A percentile compares a stretch with the other conserved stretches of the same genome.
Evolutionary conservation across 148 eudicot genomes (phyloP).

Genomic region (Rhododendron simsii): DNA sequence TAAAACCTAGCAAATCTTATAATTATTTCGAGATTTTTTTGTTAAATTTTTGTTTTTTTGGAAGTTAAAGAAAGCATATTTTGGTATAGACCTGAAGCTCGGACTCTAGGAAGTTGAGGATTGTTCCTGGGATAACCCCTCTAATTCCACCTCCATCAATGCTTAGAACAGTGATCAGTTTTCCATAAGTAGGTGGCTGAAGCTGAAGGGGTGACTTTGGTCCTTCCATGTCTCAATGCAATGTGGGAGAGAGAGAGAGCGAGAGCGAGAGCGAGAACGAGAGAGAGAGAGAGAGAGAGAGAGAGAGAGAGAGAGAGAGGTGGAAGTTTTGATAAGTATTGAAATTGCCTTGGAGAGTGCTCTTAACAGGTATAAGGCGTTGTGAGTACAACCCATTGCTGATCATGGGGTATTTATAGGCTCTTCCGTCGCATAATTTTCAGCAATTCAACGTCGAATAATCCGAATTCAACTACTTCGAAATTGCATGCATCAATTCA

Average conservation of each 20-base stretch:
- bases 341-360: background rate
- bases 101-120: conserved; percentile 12
- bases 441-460: background rate
- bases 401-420: conserved; percentile 1
- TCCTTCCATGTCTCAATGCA: background rate
- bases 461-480: background rate
- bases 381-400: background rate
- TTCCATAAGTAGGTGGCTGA: conserved; percentile 19
- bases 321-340: background rate
- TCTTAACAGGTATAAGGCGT: background rate
- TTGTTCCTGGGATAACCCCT: conserved; percentile 20
- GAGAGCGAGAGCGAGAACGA: no score
- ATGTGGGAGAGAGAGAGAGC: background rate
- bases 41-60: background rate
- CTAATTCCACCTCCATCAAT: conserved; percentile 27
- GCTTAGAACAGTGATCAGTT: conserved; percentile 15
- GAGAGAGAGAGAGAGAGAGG: background rate
- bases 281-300: background rate
- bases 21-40: no score
- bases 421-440: background rate
- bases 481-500: background rate
- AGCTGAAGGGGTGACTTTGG: background rate
- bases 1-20: background rate
- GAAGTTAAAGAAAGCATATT: background rate
- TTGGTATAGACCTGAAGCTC: conserved; percentile 14